A percentile compares a stretch with the other conserved stretches of the same genome.
Evolutionary conservation across 2,329 filamentous ascomycete genomes (phyloP).

Genomic region (Hymenoscyphus albidus): DNA sequence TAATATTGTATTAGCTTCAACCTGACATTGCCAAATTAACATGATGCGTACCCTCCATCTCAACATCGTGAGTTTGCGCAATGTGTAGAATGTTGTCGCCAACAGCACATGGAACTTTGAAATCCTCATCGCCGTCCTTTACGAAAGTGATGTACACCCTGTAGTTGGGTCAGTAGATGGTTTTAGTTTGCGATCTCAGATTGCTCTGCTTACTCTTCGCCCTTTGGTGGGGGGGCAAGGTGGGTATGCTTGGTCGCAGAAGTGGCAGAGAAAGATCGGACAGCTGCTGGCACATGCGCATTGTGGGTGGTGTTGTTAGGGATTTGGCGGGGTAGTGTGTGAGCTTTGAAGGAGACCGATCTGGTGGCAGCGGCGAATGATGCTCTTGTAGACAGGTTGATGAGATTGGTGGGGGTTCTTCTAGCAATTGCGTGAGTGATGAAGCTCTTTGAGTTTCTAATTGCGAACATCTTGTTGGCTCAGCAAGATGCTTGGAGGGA

Average conservation of each 20-base stretch:
- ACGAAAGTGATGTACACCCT: constrained; percentile 89
- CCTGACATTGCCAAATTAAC: not conserved
- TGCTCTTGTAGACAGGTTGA: not conserved
- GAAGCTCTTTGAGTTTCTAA: not conserved
- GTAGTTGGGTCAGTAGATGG: constrained; percentile 12
- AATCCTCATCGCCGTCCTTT: constrained; percentile 77
- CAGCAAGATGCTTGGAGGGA: not conserved
- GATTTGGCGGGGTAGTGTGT: not conserved
- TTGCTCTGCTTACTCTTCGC: constrained; percentile 70
- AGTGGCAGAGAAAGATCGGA: constrained; percentile 60
- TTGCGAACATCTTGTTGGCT: not conserved
- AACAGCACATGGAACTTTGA: constrained; percentile 74
- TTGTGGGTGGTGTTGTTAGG: not conserved
- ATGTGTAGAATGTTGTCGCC: constrained; percentile 95
- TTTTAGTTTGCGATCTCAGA: constrained; percentile 8
- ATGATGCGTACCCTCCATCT: constrained; percentile 74
- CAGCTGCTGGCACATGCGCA: not conserved
- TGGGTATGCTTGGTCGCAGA: constrained; percentile 66
- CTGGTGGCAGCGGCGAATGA: not conserved
- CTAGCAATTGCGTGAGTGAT: not conserved
- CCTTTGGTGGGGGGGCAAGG: constrained; percentile 76
- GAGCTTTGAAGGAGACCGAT: not conserved
- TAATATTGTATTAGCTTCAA: constrained; percentile 26
- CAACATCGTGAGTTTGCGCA: constrained; percentile 87
- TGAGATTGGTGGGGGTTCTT: not conserved